phyloP scores from a whole-genome alignment of 768 basidiomycete species.

The Tylopilus vinaceipallidus region DNA sequence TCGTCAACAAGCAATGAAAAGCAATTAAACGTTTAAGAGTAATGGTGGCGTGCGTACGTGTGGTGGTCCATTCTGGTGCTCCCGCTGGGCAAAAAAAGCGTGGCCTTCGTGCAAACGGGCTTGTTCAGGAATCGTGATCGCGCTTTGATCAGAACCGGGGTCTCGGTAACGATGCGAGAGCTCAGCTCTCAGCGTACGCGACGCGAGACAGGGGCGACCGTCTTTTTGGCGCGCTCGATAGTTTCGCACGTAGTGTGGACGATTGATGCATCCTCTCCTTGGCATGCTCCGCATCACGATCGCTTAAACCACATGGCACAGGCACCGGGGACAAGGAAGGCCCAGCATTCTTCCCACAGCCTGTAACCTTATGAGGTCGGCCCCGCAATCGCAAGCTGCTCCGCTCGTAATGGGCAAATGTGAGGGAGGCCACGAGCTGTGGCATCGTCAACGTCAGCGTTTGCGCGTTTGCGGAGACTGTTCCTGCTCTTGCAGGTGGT shows the following conservation, averaged over 20 bases:
- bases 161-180: background rate
- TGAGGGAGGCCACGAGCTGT: constrained; percentile 32
- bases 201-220: constrained; percentile 29
- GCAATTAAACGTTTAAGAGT: constrained; percentile 4
- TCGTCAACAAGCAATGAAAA: constrained; percentile 12
- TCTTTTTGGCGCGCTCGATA: constrained; percentile 15
- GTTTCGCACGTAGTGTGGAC: constrained; percentile 5
- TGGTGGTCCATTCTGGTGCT: background rate
- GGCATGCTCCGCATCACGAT: constrained; percentile 1
- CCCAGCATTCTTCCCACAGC: constrained; percentile 9
- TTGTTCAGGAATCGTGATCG: background rate
- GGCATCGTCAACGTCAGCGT: constrained; percentile 28
- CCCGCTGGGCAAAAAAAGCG: background rate
- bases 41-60: background rate
- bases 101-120: background rate
- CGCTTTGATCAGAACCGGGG: background rate
- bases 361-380: constrained; percentile 5
- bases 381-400: constrained; percentile 19
- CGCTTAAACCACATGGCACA: background rate
- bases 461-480: constrained; percentile 3
- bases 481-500: constrained; percentile 18
- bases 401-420: constrained; percentile 26
- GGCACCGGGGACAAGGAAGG: constrained; percentile 8
- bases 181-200: constrained; percentile 20
- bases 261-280: constrained; percentile 1